These are phyloP conservation scores for Verticillium nubilum DNA, from an alignment of 2,329 filamentous ascomycete species.

Conservation along the genomic window DNA sequence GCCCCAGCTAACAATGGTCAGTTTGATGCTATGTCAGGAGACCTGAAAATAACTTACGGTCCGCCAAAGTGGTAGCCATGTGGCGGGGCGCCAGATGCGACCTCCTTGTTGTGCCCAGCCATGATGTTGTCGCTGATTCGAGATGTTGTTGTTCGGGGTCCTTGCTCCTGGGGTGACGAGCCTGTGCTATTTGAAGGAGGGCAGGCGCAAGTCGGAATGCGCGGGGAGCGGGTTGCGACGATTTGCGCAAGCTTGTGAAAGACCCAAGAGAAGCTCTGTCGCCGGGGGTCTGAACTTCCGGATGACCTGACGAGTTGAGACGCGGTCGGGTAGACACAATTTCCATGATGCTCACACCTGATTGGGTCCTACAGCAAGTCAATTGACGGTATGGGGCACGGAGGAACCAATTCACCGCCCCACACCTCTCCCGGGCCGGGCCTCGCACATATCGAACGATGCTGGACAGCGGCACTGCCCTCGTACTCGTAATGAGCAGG, in stretches of 20 bases:
- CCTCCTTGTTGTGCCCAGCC: slow-evolving; percentile 23
- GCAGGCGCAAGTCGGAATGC: neutral
- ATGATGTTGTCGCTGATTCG: slow-evolving; percentile 15
- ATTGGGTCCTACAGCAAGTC: neutral
- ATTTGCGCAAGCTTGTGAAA: neutral
- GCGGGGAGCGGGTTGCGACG: neutral
- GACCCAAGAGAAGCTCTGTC: neutral
- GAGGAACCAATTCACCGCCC: neutral
- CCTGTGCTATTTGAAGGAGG: neutral
- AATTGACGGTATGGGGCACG: neutral
- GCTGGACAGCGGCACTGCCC: neutral
- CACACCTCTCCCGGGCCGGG: neutral
- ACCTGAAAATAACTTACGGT: slow-evolving; percentile 31
- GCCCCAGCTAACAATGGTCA: slow-evolving; percentile 46
- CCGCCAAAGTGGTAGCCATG: slow-evolving; percentile 49
- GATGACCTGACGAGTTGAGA: neutral
- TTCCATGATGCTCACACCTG: neutral
- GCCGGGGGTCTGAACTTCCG: neutral
- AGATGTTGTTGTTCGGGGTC: neutral
- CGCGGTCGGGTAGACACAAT: neutral
- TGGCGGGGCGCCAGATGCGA: slow-evolving; percentile 16
- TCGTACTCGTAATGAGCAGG: neutral
- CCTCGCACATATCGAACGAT: neutral
- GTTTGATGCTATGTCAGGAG: too few species aligned
- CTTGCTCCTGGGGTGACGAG: neutral